Base-by-base conservation (phyloP, 768 basidiomycete species). In the Russula virescens region DNA sequence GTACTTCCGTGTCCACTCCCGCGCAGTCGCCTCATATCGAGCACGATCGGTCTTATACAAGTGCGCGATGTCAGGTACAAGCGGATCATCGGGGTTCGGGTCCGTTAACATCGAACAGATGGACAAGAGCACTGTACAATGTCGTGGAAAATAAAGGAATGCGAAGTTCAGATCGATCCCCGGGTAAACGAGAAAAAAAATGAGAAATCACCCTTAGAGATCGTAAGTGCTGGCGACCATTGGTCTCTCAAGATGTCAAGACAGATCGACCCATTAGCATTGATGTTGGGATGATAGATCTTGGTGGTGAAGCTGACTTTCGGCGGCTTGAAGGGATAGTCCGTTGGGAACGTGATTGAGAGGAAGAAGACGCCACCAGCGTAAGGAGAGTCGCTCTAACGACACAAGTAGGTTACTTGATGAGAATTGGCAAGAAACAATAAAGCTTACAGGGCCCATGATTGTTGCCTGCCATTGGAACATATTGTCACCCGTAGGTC, bases 241-340 rank as follows among this genome's bases (percentile, higher is more conserved):
- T 98, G 97, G 76, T 99, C 97, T 76, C 95, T 83, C 73, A 99
- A 79, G 73, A 99, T 99, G 76, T 99, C 97, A 70, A 99, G 79
- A 76, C 96, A 99, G 76, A 99, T 98, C 67, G 93, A 95, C 46
- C 97, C 97, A 72, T 99, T 99, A 69, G 96, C 92, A 75, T 99
- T 99, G 94, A 99, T 98, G 82, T 98, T 98, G 40, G 96, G 96
- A 77, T 98, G 96, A 76, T 98, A 98, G 71, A 98, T 98, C 90
- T 97, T 98, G 73, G 97, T 98, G 69, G 94, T 96, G 77, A 99
- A 99, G 80, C 89, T 66, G 47, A 99, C 94, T 84, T 99, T 99
- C 77, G 97, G 97, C 47, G 97, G 97, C 79, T 98, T 98, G 88
- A 98, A 98, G 26, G 97, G 97, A 80, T 99, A 99, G 76, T 99